Evolutionary conservation across 768 basidiomycete genomes (phyloP), one percentile per base, ranked within the genome.

Genomic region (Pulveroboletus ravenelii): DNA sequence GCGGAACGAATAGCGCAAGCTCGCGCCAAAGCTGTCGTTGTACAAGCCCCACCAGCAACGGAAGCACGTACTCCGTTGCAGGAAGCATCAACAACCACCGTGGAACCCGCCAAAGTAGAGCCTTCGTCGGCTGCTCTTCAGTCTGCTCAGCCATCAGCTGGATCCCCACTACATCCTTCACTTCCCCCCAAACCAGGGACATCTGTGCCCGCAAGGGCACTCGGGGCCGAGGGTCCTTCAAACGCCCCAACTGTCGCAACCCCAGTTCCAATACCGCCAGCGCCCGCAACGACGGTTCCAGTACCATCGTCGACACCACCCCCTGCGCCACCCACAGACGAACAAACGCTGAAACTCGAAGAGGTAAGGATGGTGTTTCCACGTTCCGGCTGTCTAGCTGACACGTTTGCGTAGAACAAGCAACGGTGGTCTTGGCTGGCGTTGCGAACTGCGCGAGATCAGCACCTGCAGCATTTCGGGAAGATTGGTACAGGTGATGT

Each of bases 401-500:
- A 51, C 46, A 41, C n/a, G 18, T 44, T 31, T 57, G 40, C 51
- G 17, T 61, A 91, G 90, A 84, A 81, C 67, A 88, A 89, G 58
- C 78, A 84, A 53, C 79, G 86, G 3, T 81, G 82, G 76, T 73
- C 87, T 6, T 93, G 91, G 90, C 76, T 91, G 15, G 86, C 85
- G 8, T 76, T 93, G 51, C 85, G 90, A 17, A 78, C 80, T 37
- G 81, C 87, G 47, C 84, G 89, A 34, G 83, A 88, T 56, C 77
- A 78, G 51, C 72, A 91, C 65, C 64, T 91, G 36, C 80, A 84
- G 54, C 82, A 89, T 57, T 92, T 93, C 56, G 78, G 82, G n/a
- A 85, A 81, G 71, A 90, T 91, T 53, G 88, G 87, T 15, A 82
- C 81, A 6, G 89, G 87, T 8, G 88, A 92, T 53, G 71, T 93